Evolutionary conservation across 2,329 filamentous ascomycete species (phyloP).

Genomic region (Colletotrichum zoysiae): DNA sequence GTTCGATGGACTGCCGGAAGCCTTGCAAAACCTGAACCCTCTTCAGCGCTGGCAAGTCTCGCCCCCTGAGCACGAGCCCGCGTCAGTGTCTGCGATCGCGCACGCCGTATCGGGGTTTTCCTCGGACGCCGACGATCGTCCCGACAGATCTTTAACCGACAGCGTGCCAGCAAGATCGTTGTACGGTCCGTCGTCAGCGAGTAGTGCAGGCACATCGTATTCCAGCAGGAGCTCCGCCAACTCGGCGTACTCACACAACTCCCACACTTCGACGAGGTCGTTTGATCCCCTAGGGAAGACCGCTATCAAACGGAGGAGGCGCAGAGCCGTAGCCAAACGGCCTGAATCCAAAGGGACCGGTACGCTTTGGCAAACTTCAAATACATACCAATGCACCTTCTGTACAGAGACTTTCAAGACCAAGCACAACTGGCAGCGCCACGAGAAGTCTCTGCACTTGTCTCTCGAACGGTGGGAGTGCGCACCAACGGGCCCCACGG

Average conservation of each 20-base stretch:
- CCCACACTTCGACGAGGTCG: neutral
- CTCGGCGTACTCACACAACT: constrained; percentile 39
- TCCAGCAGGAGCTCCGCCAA: constrained; percentile 40
- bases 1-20: neutral
- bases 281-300: constrained; percentile 11
- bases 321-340: constrained; percentile 7
- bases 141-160: constrained; percentile 24
- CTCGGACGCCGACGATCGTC: neutral
- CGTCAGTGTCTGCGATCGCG: constrained; percentile 44
- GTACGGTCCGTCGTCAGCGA: constrained; percentile 42
- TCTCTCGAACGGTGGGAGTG: constrained; percentile 61
- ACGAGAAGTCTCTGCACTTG: constrained; percentile 62
- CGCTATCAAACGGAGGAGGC: constrained; percentile 16
- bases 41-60: constrained; percentile 43
- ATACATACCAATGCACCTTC: constrained; percentile 58
- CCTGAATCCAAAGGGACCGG: constrained; percentile 7
- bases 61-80: constrained; percentile 45
- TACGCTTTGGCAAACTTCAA: constrained; percentile 17
- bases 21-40: constrained; percentile 33
- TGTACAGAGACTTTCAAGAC: constrained; percentile 60
- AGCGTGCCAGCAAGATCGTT: constrained; percentile 11
- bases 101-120: constrained; percentile 26
- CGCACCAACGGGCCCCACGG: constrained; percentile 43
- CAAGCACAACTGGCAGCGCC: constrained; percentile 62
- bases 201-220: constrained; percentile 41